Evolutionary conservation across 2,329 filamentous ascomycete genomes (phyloP).

Genomic region (Phaeophleospora eucalypticola): DNA sequence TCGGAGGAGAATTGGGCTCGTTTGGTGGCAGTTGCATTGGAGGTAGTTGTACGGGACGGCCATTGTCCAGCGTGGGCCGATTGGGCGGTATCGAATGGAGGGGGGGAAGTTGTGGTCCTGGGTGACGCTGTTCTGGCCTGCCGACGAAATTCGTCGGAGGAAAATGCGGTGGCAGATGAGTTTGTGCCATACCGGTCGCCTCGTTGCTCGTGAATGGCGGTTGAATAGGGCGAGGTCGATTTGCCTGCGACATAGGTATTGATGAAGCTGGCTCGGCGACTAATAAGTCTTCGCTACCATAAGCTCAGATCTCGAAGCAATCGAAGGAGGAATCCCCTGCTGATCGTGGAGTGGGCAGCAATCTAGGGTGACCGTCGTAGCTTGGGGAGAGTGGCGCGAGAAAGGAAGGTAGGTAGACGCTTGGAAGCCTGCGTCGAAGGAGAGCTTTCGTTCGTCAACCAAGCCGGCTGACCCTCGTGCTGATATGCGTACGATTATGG

Average conservation of each 20-base stretch:
- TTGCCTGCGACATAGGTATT: constrained; percentile 26
- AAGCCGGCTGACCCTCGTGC: constrained; percentile 9
- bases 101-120: constrained; percentile 36
- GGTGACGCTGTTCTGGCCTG: constrained; percentile 37
- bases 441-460: constrained; percentile 7
- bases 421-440: constrained; percentile 8
- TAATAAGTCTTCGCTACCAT: not conserved
- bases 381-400: not conserved
- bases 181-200: constrained; percentile 43
- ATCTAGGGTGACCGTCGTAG: not conserved
- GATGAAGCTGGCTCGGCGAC: not conserved
- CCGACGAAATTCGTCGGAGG: constrained; percentile 39
- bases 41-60: constrained; percentile 29
- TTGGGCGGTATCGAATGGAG: constrained; percentile 22
- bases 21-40: constrained; percentile 39
- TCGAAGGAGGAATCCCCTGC: not conserved
- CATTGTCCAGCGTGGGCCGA: constrained; percentile 11
- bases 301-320: not conserved
- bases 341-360: not conserved
- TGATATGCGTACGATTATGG: too few relatives aligned
- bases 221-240: constrained; percentile 39
- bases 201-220: constrained; percentile 35
- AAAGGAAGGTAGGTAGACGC: not conserved
- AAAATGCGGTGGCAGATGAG: constrained; percentile 41
- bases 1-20: constrained; percentile 22